Evolutionary conservation across 768 basidiomycete species (phyloP).

Genomic region (Scleroderma citrinum): DNA sequence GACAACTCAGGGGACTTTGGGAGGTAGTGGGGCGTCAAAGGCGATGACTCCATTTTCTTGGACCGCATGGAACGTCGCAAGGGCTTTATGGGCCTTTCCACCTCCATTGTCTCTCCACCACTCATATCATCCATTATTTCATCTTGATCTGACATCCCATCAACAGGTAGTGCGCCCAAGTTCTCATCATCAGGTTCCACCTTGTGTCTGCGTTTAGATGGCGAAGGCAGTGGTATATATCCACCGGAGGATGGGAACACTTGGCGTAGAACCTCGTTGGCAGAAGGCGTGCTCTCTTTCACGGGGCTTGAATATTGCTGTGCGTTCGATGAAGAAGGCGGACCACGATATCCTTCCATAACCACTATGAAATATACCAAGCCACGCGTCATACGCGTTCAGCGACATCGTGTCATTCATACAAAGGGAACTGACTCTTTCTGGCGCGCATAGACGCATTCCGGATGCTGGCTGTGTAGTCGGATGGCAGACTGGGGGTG

Average conservation of each 20-base stretch:
- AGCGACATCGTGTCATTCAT: constrained; percentile 7
- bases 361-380: constrained; percentile 41
- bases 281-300: constrained; percentile 33
- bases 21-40: constrained; percentile 17
- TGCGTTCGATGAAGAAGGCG: constrained; percentile 23
- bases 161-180: constrained; percentile 13
- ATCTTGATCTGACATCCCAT: constrained; percentile 19
- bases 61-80: constrained; percentile 27
- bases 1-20: constrained; percentile 19
- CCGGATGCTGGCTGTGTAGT: constrained; percentile 49
- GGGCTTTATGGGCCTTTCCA: constrained; percentile 33
- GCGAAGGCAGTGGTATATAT: constrained; percentile 26
- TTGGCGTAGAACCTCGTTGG: constrained; percentile 50
- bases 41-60: constrained; percentile 22
- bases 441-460: constrained; percentile 53
- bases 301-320: constrained; percentile 14
- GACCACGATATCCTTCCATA: constrained; percentile 53
- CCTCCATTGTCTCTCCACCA: constrained; percentile 20
- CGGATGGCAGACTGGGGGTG: constrained; percentile 36
- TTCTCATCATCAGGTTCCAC: constrained; percentile 18
- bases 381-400: constrained; percentile 25
- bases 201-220: constrained; percentile 33
- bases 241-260: constrained; percentile 33
- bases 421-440: constrained; percentile 43
- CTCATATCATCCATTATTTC: constrained; percentile 17